Base-by-base conservation (phyloP, 176 grass and related monocot genomes). In the Tillandsia leiboldiana region DNA sequence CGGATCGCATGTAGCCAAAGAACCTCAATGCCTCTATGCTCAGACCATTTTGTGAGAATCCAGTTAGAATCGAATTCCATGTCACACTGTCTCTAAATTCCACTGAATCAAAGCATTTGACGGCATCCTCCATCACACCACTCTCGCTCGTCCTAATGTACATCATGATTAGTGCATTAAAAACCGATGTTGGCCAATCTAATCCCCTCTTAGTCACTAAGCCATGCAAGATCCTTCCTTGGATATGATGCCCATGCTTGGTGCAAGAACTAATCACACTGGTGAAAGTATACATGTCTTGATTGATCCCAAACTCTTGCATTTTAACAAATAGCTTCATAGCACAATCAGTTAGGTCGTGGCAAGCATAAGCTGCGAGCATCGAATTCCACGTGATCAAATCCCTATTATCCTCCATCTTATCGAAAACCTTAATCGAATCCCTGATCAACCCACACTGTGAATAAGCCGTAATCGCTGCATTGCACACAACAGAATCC, bases 371-470 rank as follows among this genome's bases (percentile, higher is more conserved):
- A 28, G 79, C 82, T 23, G 65, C 89, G 24, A 91, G 76, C 79
- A 91, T 71, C 0, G 89, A 72, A 48, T 91, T 91, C 89, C 89
- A 91, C 63, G 89, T 85, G 67, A 91, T 75, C 70, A 91, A 61
- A 68, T 91, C 89, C 67, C 73, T 91, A 6, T 1, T 18, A 52
- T 59, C 29, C 9, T 27, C 47, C 69, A 85, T 80, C 26, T 51
- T 77, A 77, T 91, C 82, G 65, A 91, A 87, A 12, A 91, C 49
- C 27, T n/a, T 91, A 71, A 50, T 85, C 17, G 79, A 80, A 4
- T 78, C 73, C 11, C 9, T 62, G 11, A 85, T 53, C 3, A 47
- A 57, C 0, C 79, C 82, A 66, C 89, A 87, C 12, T 82, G 74
- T 0, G 82, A 85, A 27, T 91, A 85, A 0, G 89, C 79, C 0